A percentile compares a stretch with the other conserved stretches of the same genome.
Evolutionary conservation across 169 alveolate species (phyloP).

Genomic region (Cryptosporidium tyzzeri): DNA sequence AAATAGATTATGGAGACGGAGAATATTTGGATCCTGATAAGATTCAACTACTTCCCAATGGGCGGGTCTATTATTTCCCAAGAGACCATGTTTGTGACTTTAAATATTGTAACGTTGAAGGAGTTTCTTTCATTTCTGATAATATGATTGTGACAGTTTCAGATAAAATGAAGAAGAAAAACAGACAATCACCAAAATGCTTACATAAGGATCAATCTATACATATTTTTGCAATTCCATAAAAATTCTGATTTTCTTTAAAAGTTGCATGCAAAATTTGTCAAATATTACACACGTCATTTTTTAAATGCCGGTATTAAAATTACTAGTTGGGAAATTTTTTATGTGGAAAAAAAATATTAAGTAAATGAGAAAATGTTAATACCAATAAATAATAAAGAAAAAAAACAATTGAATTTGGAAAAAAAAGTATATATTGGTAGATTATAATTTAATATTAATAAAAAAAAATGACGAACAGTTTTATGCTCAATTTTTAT

Average conservation of each 20-base stretch:
- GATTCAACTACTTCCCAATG: conserved; percentile 30
- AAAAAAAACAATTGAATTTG: not conserved
- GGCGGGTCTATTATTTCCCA: conserved; percentile 47
- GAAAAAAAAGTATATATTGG: not conserved
- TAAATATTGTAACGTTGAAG: conserved; percentile 69
- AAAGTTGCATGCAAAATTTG: not conserved
- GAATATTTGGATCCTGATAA: conserved; percentile 60
- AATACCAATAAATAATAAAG: not conserved
- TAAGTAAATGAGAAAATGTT: not conserved
- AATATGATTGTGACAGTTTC: conserved; percentile 64
- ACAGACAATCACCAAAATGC: conserved; percentile 71
- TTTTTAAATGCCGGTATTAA: conserved; percentile 7
- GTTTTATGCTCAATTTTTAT: not conserved
- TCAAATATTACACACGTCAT: not conserved
- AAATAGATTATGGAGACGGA: conserved; percentile 72
- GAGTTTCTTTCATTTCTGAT: conserved; percentile 75
- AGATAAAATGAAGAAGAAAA: conserved; percentile 65
- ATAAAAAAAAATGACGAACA: too few species aligned
- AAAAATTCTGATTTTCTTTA: not conserved
- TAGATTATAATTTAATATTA: too few species aligned
- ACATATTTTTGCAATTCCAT: conserved; percentile 68
- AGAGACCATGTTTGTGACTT: conserved; percentile 72
- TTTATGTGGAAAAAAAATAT: not conserved
- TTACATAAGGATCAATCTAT: conserved; percentile 61
- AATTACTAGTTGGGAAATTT: not conserved